Evolutionary conservation across 495 filamentous ascomycete species (phyloP).

Genomic region (Tuber melanosporum): DNA sequence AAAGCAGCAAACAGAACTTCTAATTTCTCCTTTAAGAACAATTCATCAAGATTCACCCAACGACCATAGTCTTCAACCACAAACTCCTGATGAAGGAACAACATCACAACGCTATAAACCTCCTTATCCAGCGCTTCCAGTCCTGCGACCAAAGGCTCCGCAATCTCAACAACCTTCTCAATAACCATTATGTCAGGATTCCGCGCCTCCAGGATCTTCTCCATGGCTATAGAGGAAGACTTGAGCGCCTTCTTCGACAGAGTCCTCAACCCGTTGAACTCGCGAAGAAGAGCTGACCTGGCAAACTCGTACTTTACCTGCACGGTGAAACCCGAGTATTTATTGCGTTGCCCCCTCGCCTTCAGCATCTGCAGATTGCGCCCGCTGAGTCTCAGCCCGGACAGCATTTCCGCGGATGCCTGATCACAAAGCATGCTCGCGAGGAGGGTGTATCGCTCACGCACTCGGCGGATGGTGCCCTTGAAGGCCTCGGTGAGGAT

Average conservation of each 20-base stretch:
- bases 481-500: background rate
- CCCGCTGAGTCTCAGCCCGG: background rate
- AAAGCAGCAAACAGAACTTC: background rate
- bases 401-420: background rate
- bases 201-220: background rate
- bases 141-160: background rate
- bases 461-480: background rate
- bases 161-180: background rate
- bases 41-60: background rate
- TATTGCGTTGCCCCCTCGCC: background rate
- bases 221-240: background rate
- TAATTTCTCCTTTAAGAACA: background rate
- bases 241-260: background rate
- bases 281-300: background rate
- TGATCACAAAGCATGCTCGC: background rate
- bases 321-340: constrained; percentile 3
- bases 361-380: background rate
- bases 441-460: background rate
- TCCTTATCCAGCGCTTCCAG: constrained; percentile 2
- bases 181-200: background rate
- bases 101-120: background rate
- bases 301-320: background rate
- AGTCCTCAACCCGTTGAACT: background rate
- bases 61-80: background rate
- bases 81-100: background rate